phyloP scores from a whole-genome alignment of 768 basidiomycete genomes.

The Boletus huronensis region DNA sequence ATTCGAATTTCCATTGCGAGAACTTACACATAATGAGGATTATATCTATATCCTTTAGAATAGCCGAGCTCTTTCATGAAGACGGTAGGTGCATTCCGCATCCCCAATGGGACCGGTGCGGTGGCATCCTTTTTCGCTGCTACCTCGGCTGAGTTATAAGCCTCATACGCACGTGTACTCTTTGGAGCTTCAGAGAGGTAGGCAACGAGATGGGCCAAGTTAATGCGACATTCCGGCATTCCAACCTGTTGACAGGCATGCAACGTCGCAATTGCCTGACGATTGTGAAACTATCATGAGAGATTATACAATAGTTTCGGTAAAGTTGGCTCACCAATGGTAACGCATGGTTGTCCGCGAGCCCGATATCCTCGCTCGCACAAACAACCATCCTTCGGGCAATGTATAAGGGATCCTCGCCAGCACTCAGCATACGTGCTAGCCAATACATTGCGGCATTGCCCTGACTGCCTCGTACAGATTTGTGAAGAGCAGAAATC shows the following conservation, averaged over 20 bases:
- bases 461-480: conserved; percentile 71
- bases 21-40: conserved; percentile 55
- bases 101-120: conserved; percentile 61
- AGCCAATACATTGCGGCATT: conserved; percentile 86
- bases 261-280: conserved; percentile 56
- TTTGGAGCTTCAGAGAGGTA: conserved; percentile 84
- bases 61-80: conserved; percentile 71
- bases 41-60: conserved; percentile 59
- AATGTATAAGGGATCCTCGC: conserved; percentile 79
- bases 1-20: neutral
- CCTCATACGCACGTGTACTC: conserved; percentile 75
- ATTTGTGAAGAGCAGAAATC: conserved; percentile 84
- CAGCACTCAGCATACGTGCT: conserved; percentile 75
- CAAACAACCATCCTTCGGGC: conserved; percentile 72
- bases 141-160: conserved; percentile 65
- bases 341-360: conserved; percentile 74
- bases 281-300: neutral
- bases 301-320: conserved; percentile 6
- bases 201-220: conserved; percentile 71
- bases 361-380: conserved; percentile 83
- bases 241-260: conserved; percentile 67
- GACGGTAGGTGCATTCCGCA: conserved; percentile 75
- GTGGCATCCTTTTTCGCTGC: conserved; percentile 52
- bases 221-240: conserved; percentile 82
- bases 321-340: conserved; percentile 50